Evolutionary conservation across 768 basidiomycete species (phyloP).

Genomic region (Dictyophora rubrovolvata): DNA sequence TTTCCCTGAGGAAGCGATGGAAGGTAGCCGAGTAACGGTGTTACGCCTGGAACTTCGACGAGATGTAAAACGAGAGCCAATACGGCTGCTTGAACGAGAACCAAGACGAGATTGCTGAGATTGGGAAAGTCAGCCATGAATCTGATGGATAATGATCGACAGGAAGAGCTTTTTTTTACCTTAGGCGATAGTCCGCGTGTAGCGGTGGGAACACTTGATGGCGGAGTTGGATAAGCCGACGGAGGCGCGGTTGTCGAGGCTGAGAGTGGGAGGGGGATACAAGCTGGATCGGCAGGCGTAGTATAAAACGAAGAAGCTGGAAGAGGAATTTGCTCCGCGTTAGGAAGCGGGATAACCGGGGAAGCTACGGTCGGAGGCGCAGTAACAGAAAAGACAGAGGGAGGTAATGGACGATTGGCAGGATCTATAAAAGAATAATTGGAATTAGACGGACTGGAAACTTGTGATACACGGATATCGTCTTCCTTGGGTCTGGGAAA

Average conservation of each 20-base stretch:
- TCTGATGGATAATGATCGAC: neutral
- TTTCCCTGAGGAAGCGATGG: conserved; percentile 3
- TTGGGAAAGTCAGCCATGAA: neutral
- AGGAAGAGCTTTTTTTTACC: neutral
- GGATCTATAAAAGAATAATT: neutral
- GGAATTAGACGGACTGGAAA: neutral
- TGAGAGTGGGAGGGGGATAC: neutral
- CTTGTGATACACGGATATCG: neutral
- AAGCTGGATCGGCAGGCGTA: neutral
- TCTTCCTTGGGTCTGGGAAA: conserved; percentile 2
- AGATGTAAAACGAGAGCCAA: neutral
- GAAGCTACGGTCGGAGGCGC: neutral
- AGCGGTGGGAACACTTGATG: neutral
- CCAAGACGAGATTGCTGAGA: neutral
- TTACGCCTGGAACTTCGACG: conserved; percentile 2
- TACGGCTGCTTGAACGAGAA: neutral
- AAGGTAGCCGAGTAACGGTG: conserved; percentile 5
- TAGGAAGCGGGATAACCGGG: neutral
- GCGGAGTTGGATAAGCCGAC: conserved; percentile 1
- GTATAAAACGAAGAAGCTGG: neutral
- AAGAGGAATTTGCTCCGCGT: neutral
- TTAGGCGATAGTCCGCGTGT: neutral
- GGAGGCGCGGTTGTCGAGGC: neutral
- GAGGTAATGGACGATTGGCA: neutral
- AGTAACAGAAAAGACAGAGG: neutral